A percentile compares a stretch with the other conserved stretches of the same genome.
phyloP scores from a whole-genome alignment of 495 filamentous ascomycete species.

The Penicillium coprophilum region DNA sequence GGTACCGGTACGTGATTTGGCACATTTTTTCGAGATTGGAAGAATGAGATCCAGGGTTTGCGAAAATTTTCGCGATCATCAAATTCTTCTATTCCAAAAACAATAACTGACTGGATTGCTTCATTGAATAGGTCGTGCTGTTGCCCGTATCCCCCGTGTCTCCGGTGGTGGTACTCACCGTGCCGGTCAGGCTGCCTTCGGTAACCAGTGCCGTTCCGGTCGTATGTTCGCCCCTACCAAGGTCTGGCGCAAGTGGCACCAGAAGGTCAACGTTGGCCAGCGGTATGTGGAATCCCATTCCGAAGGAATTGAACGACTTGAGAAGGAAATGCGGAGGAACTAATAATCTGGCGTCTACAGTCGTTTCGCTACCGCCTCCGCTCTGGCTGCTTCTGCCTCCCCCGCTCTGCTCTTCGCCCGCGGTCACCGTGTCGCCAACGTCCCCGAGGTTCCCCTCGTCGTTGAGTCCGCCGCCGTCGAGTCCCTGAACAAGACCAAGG shows the following conservation, averaged over 20 bases:
- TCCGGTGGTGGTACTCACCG: constrained; percentile 99
- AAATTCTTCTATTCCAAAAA: constrained; percentile 9
- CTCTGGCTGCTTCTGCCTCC: constrained; percentile 92
- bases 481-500: constrained; percentile 82
- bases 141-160: constrained; percentile 99
- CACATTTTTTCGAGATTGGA: constrained; percentile 21
- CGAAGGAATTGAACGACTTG: constrained; percentile 3
- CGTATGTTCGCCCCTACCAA: constrained; percentile 99
- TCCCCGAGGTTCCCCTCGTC: constrained; percentile 96
- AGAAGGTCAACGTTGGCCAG: constrained; percentile 98
- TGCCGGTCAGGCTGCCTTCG: constrained; percentile 99
- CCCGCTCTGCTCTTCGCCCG: constrained; percentile 93
- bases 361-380: constrained; percentile 96
- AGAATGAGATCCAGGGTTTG: constrained; percentile 9
- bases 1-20: constrained; percentile 82
- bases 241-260: constrained; percentile 99
- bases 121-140: constrained; percentile 76
- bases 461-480: constrained; percentile 85
- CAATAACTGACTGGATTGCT: constrained; percentile 26
- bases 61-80: constrained; percentile 10
- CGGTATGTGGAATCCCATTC: constrained; percentile 55
- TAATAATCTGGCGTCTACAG: constrained; percentile 38
- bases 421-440: constrained; percentile 87
- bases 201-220: constrained; percentile 99
- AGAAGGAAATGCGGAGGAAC: constrained; percentile 15